Base-by-base conservation (phyloP, 352 stramenopile species). In the Phytophthora brassicae region DNA sequence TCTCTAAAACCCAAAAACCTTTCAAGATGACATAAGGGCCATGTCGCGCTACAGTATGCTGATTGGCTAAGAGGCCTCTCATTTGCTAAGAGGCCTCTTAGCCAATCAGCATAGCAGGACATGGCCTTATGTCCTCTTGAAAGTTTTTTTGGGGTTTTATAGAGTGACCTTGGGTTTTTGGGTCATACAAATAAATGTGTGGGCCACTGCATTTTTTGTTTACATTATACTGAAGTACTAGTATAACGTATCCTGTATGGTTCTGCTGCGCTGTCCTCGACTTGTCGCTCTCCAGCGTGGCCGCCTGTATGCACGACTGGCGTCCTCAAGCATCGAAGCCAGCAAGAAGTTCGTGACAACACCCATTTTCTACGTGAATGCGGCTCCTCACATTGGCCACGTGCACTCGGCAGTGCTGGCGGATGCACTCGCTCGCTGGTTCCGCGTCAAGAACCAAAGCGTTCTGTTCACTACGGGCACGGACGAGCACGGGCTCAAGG, bases 351-450 rank as follows among this genome's bases (percentile, higher is more conserved):
- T 85, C 26, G 82, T 99, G 52, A 99, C 95, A 50, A 99, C 97
- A n/a, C 97, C 97, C 6, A 99, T 99, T 61, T 99, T 99, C 77
- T 99, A 99, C 79, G 97, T 99, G 36, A 99, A 99, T 68, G 97
- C 97, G 65, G 89, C 97, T 68, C 97, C 97, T 20, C 98, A 99
- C 80, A 98, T 99, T 49, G 98, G 98, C 39, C 97, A 99, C 84
- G 94, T 98, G 38, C 99, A 99, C 83, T 99, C 96, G 43, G 92
- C 86, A 3, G 77, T 98, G 53, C 77, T 99, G 35, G 88, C 75
- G 56, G 97, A 89, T 68, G 94, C 69, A 46, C 89, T 88, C 62
- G 82, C 62, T 53, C 84, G 90, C 38, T 97, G 86, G 86, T 79
- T 85, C 61, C 70, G 61, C 13, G 50, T 97, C 7, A 81, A 84